Base-by-base conservation (phyloP, 345 rosid genomes). In the Salix viminalis region DNA sequence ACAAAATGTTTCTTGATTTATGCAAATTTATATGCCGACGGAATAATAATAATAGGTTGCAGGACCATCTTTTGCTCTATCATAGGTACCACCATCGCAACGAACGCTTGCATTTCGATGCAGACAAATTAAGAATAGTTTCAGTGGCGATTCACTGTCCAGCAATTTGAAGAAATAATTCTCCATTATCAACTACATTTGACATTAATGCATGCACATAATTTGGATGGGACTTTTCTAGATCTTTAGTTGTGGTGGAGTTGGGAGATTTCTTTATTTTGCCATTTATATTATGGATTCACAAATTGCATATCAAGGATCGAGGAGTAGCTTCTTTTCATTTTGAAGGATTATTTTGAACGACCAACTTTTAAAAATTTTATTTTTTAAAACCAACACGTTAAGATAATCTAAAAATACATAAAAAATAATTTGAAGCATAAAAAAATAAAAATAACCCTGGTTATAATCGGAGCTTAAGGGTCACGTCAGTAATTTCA, bases 11-110 rank as follows among this genome's bases (percentile, higher is more conserved):
- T 65, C 4, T 23, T 42, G 42, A n/a, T 42, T 68, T 46, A 12
- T 48, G 36, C 50, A 48, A 10, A 75, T 32, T 26, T 65, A 66
- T 13, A 32, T 48, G 77, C 64, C 50, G 50, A 75, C 71, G 66
- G 64, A 14, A 65, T 65, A 44, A 65, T 65, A 44, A 64, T 74
- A 44, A 65, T 65, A 21, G 34, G 32, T 65, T 16, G 26, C 11
- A 28, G 61, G 44, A 44, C 58, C 69, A 42, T 64, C 2, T 13
- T 11, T 61, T 42, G 15, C 56, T 4, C 42, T 39, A 12, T 24
- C 48, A 30, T 50, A 71, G n/a, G 23, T 32, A 9, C 65, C 36
- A 36, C 66, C 65, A 6, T 21, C 16, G 32, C 41, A 46, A 26
- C 24, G 2, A n/a, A 56, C 23, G n/a, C 50, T 37, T 62, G 24